These are phyloP conservation scores for Pleurostoma richardsiae DNA, from an alignment of 2,329 filamentous ascomycete genomes.

Conservation along the genomic window DNA sequence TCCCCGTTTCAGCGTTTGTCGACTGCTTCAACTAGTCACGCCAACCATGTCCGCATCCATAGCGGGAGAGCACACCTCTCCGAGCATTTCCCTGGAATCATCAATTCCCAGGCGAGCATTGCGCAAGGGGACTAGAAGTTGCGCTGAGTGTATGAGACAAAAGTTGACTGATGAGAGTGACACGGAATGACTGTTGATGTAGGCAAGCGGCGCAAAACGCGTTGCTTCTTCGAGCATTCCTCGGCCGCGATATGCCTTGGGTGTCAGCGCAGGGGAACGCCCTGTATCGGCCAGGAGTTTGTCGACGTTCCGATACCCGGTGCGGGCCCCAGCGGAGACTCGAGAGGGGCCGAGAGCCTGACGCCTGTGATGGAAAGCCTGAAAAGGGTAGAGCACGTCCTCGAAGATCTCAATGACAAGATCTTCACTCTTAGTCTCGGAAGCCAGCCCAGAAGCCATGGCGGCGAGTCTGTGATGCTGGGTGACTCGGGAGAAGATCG, in stretches of 20 bases:
- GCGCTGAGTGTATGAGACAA: slow-evolving; percentile 41
- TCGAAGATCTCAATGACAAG: background rate
- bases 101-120: slow-evolving; percentile 11
- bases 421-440: background rate
- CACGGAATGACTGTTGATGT: background rate
- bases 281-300: slow-evolving; percentile 41
- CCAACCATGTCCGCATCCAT: too few species aligned
- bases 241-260: slow-evolving; percentile 32
- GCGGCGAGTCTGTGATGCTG: background rate
- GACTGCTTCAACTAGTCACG: too few species aligned
- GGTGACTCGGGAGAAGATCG: background rate
- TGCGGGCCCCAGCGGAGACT: background rate
- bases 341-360: too few species aligned
- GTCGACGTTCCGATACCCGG: slow-evolving; percentile 19
- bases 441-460: background rate
- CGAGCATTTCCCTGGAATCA: too few species aligned
- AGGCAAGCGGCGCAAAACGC: slow-evolving; percentile 42
- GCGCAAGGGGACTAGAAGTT: slow-evolving; percentile 50
- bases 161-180: background rate
- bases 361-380: background rate
- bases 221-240: slow-evolving; percentile 35
- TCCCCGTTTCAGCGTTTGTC: too few species aligned
- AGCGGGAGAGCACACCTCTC: too few species aligned
- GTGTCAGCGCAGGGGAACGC: slow-evolving; percentile 33
- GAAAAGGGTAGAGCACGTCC: background rate